Evolutionary conservation across 805 yeast species (phyloP).

Genomic region (Hanseniaspora guilliermondii): DNA sequence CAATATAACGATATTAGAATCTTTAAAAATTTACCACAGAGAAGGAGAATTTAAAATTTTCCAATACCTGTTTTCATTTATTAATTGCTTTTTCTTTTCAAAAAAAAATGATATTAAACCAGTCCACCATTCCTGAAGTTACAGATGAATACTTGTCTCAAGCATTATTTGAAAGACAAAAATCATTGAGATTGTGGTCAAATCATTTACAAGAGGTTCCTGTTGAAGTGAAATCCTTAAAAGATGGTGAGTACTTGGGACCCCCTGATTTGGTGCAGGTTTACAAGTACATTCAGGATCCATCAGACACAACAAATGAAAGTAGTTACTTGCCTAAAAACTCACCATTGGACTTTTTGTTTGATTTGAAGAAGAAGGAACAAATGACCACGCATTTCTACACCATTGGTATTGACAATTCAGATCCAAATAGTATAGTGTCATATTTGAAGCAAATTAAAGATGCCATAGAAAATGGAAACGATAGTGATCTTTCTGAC

Average conservation of each 20-base stretch:
- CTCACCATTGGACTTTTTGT: background rate
- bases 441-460: conserved; percentile 60
- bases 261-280: conserved; percentile 50
- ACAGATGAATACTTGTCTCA: conserved; percentile 47
- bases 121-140: conserved; percentile 56
- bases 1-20: background rate
- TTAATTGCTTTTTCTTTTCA: background rate
- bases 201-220: conserved; percentile 30
- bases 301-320: conserved; percentile 16
- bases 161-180: conserved; percentile 52
- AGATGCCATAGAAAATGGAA: conserved; percentile 40
- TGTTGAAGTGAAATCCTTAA: conserved; percentile 30
- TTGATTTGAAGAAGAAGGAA: conserved; percentile 9
- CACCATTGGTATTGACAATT: conserved; percentile 63
- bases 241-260: conserved; percentile 32
- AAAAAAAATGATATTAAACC: conserved; percentile 30
- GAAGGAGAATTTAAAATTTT: too few species aligned
- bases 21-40: background rate
- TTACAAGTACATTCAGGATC: conserved; percentile 26
- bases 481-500: background rate
- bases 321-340: background rate
- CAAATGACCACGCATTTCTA: conserved; percentile 62
- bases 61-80: too few species aligned
- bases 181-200: conserved; percentile 31
- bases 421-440: conserved; percentile 65